Evolutionary conservation across 1,284 basidiomycete species (phyloP).

Genomic region (Austroboletus novae-zelandiae): DNA sequence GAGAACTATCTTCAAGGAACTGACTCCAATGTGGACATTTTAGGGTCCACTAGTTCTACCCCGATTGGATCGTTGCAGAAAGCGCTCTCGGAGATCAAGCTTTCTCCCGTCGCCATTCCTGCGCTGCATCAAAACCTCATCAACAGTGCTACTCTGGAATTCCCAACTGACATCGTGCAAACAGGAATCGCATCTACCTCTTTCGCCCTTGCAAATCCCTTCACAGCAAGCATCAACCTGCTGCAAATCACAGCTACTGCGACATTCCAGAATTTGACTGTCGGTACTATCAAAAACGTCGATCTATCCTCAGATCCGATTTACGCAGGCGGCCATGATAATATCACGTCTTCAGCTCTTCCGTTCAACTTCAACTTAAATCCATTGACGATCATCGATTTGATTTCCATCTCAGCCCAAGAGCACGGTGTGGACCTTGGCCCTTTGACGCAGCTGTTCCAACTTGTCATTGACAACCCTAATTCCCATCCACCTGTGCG

Average conservation of each 20-base stretch:
- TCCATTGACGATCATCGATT: constrained; percentile 58
- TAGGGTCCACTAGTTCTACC: constrained; percentile 59
- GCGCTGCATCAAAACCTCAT: constrained; percentile 67
- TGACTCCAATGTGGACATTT: constrained; percentile 56
- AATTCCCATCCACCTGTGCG: constrained; percentile 39
- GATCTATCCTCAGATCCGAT: constrained; percentile 57
- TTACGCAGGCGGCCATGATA: constrained; percentile 58
- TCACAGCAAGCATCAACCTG: constrained; percentile 74
- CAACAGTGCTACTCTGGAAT: constrained; percentile 48
- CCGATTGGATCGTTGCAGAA: constrained; percentile 62
- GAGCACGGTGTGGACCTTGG: constrained; percentile 62
- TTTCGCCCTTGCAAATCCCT: constrained; percentile 67
- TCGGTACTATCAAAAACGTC: constrained; percentile 58
- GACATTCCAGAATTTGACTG: constrained; percentile 49
- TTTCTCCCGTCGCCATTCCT: constrained; percentile 66
- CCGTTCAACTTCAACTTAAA: constrained; percentile 68
- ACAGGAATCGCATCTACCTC: constrained; percentile 56
- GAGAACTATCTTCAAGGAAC: constrained; percentile 74
- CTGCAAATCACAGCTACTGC: constrained; percentile 57
- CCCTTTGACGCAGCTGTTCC: constrained; percentile 59
- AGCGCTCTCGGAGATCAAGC: constrained; percentile 61
- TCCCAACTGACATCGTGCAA: constrained; percentile 57
- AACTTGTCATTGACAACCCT: constrained; percentile 54
- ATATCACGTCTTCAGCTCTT: constrained; percentile 57
- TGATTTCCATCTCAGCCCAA: constrained; percentile 54